phyloP scores from a whole-genome alignment of 805 yeast species.

The Komagataella phaffii region DNA sequence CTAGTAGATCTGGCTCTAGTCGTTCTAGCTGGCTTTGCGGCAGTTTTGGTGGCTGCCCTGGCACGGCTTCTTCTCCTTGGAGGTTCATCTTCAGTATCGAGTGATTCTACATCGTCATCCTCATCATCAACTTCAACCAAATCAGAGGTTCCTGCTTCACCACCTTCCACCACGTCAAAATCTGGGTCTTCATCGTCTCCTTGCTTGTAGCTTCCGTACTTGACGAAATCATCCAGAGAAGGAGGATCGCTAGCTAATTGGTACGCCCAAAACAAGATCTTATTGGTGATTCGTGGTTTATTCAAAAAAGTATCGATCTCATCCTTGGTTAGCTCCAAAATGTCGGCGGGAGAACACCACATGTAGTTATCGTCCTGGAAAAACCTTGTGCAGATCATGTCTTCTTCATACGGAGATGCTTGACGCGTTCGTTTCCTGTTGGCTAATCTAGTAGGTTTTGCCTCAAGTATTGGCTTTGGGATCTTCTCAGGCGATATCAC shows the following conservation, averaged over 20 bases:
- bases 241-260: conserved; percentile 19
- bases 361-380: conserved; percentile 4
- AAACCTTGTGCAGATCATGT: conserved; percentile 4
- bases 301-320: conserved; percentile 7
- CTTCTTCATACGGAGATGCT: conserved; percentile 2
- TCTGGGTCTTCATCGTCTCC: conserved; percentile 4
- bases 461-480: conserved; percentile 4
- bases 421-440: background rate
- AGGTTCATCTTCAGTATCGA: conserved; percentile 7
- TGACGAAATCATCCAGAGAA: conserved; percentile 20
- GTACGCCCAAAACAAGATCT: conserved; percentile 6
- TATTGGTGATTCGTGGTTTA: conserved; percentile 7
- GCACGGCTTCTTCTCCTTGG: background rate
- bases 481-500: conserved; percentile 5
- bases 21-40: background rate
- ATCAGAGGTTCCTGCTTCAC: background rate
- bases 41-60: background rate
- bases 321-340: conserved; percentile 25
- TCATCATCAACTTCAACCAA: conserved; percentile 3
- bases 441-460: conserved; percentile 3
- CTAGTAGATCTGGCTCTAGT: background rate
- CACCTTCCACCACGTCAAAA: background rate
- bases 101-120: conserved; percentile 3
- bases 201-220: conserved; percentile 7
- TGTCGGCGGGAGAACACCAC: conserved; percentile 29